Percentiles rank a stretch among this genome's conserved stretches.
Conservation (phyloP, 2,329 filamentous ascomycete genomes). For the Hypoxylon sp. region DNA sequence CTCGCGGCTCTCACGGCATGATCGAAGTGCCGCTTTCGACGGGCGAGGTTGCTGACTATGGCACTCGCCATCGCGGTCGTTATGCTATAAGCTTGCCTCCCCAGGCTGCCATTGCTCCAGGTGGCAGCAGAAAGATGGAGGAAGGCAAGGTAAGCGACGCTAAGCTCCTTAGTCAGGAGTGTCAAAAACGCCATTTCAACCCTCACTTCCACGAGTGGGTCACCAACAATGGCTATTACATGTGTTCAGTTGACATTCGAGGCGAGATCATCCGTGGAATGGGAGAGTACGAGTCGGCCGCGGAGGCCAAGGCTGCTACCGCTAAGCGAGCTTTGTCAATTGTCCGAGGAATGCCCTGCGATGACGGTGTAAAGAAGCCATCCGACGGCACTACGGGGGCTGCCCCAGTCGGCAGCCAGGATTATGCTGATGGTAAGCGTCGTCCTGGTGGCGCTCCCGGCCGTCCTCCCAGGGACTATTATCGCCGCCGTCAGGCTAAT, state of each 20-base stretch:
- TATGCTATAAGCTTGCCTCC: background rate
- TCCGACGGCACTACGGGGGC: no score
- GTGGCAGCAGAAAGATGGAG: background rate
- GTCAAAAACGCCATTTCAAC: constrained; percentile 52
- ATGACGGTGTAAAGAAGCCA: no score
- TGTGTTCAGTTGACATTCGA: background rate
- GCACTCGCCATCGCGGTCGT: background rate
- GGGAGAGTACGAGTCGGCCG: background rate
- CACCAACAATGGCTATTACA: background rate
- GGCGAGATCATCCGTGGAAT: background rate
- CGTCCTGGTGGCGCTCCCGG: background rate
- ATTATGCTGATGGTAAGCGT: background rate
- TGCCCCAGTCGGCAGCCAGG: no score
- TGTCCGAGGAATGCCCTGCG: background rate
- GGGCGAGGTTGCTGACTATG: background rate
- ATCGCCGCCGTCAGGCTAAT: no score
- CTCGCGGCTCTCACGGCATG: background rate
- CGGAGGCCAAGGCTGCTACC: background rate
- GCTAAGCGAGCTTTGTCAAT: background rate
- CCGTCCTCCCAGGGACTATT: background rate
- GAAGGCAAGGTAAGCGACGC: background rate
- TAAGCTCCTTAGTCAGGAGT: constrained; percentile 43
- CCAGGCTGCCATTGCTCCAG: background rate
- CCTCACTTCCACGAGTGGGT: constrained; percentile 46
- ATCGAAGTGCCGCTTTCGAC: background rate